Conservation (phyloP, 2,329 filamentous ascomycete genomes). For the Septoria linicola region DNA sequence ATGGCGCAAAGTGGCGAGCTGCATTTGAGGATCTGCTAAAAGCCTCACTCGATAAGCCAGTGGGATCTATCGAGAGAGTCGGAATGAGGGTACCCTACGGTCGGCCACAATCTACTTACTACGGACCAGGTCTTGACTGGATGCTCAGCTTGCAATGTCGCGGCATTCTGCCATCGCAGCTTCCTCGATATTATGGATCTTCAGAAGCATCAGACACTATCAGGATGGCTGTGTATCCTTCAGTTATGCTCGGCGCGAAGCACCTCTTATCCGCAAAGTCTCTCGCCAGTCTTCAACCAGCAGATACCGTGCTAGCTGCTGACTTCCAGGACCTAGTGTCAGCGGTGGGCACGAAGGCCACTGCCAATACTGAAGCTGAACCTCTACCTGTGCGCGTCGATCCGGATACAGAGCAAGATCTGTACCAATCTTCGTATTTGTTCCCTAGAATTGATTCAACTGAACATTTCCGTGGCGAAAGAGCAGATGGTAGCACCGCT, state of each 20-base stretch:
- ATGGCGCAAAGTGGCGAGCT: conserved; percentile 52
- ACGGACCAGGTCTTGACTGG: conserved; percentile 38
- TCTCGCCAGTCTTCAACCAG: not conserved
- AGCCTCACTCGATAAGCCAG: conserved; percentile 40
- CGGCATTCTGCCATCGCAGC: conserved; percentile 37
- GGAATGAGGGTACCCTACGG: conserved; percentile 24
- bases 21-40: conserved; percentile 61
- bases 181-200: conserved; percentile 21
- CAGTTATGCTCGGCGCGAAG: not conserved
- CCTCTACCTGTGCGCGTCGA: conserved; percentile 5
- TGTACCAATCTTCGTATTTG: conserved; percentile 45
- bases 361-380: conserved; percentile 15
- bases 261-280: not conserved
- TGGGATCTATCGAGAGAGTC: conserved; percentile 26
- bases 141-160: conserved; percentile 39
- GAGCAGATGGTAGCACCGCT: not conserved
- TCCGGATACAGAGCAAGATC: conserved; percentile 50
- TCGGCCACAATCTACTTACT: conserved; percentile 27
- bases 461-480: too few relatives aligned
- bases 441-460: not conserved
- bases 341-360: conserved; percentile 23
- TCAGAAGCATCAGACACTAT: not conserved
- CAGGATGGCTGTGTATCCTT: too few relatives aligned
- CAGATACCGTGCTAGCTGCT: not conserved
- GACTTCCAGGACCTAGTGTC: conserved; percentile 23